phyloP scores from a whole-genome alignment of 2,329 filamentous ascomycete genomes.

The Aspergillus hortae region DNA sequence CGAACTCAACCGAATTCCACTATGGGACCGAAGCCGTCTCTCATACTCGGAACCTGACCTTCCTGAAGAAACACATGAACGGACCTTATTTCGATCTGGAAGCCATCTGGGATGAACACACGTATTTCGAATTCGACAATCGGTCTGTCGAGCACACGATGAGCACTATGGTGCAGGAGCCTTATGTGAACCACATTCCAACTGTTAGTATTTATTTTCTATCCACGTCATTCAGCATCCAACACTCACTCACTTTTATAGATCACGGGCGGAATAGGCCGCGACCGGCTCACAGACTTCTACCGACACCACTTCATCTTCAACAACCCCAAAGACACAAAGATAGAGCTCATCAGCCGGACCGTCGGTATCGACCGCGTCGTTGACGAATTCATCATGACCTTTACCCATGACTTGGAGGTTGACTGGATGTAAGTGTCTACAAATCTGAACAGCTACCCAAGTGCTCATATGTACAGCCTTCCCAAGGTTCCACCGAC shows the following conservation, averaged over 20 bases:
- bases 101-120: slow-evolving; percentile 72
- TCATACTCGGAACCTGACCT: slow-evolving; percentile 62
- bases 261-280: slow-evolving; percentile 65
- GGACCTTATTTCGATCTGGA: slow-evolving; percentile 71
- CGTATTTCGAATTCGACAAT: slow-evolving; percentile 63
- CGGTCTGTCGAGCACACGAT: slow-evolving; percentile 66
- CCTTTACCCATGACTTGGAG: slow-evolving; percentile 57
- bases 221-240: background rate
- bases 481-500: slow-evolving; percentile 42
- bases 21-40: slow-evolving; percentile 54
- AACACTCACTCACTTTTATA: slow-evolving; percentile 11
- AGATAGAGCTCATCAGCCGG: slow-evolving; percentile 63
- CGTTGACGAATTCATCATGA: slow-evolving; percentile 65
- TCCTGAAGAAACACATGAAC: slow-evolving; percentile 58
- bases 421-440: slow-evolving; percentile 63
- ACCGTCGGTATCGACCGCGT: slow-evolving; percentile 68
- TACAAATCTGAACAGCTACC: background rate
- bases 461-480: slow-evolving; percentile 26
- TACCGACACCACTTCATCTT: slow-evolving; percentile 71
- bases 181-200: slow-evolving; percentile 72
- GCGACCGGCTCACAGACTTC: slow-evolving; percentile 58
- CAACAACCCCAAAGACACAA: slow-evolving; percentile 62
- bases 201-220: slow-evolving; percentile 46
- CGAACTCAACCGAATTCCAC: slow-evolving; percentile 47
- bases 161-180: slow-evolving; percentile 71